phyloP scores from a whole-genome alignment of 2,329 filamentous ascomycete species.

The Penicillium sp. region DNA sequence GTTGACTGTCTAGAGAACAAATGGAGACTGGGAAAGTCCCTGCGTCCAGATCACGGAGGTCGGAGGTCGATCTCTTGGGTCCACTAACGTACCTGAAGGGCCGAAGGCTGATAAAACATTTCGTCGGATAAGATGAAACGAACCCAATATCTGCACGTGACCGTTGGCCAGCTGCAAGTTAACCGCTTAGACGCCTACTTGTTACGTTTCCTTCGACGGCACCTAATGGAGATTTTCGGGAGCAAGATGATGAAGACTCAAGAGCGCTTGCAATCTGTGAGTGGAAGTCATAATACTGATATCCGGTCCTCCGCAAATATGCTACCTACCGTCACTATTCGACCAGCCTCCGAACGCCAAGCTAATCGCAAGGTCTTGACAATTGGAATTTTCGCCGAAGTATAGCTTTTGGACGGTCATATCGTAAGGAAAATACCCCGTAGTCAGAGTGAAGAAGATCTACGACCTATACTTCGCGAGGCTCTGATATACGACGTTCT shows the following conservation, averaged over 20 bases:
- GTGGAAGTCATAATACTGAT: too few species aligned
- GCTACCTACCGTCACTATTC: background rate
- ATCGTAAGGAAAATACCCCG: background rate
- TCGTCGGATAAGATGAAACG: background rate
- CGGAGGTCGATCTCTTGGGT: slow-evolving; percentile 9
- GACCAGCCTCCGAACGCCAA: background rate
- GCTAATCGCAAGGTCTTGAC: background rate
- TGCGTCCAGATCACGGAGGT: slow-evolving; percentile 20
- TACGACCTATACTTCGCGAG: too few species aligned
- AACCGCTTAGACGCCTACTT: background rate
- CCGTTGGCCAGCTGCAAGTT: background rate
- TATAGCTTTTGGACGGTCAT: background rate
- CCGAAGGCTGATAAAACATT: background rate
- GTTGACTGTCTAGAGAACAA: slow-evolving; percentile 11
- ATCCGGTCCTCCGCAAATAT: background rate
- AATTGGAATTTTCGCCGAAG: background rate
- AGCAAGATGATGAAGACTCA: background rate
- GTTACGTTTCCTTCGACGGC: background rate
- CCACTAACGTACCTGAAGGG: background rate
- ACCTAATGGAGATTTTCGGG: background rate
- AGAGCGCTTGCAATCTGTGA: background rate
- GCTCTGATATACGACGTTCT: too few species aligned
- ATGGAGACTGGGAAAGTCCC: slow-evolving; percentile 15
- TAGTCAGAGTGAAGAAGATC: too few species aligned
- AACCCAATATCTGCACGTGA: background rate